A percentile compares a stretch with the other conserved stretches of the same genome.
Conservation (phyloP, 78 protist genomes). For the Dictyostelium citrinum region DNA sequence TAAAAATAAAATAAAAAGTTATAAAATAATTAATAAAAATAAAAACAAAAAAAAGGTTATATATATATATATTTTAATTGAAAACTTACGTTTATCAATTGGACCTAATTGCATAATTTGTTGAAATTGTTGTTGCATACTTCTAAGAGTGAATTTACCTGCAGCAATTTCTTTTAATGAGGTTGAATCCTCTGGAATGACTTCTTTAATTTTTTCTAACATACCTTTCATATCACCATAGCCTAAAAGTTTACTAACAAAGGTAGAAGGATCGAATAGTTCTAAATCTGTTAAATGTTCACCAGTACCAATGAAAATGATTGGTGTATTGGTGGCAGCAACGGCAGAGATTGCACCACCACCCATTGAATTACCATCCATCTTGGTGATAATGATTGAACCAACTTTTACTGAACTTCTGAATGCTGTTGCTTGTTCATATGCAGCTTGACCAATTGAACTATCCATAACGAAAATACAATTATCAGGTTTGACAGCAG, state of each 20-base stretch:
- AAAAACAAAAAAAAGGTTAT: slow-evolving; percentile 36
- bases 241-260: slow-evolving; percentile 95
- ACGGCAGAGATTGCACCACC: slow-evolving; percentile 98
- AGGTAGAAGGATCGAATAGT: slow-evolving; percentile 87
- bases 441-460: slow-evolving; percentile 97
- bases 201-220: slow-evolving; percentile 81
- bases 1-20: too few species aligned
- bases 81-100: slow-evolving; percentile 74
- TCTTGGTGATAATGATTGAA: slow-evolving; percentile 97
- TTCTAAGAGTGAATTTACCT: slow-evolving; percentile 94
- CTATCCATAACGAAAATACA: slow-evolving; percentile 98
- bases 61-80: too few species aligned
- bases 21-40: too few species aligned
- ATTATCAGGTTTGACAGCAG: slow-evolving; percentile 94
- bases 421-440: slow-evolving; percentile 94
- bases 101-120: slow-evolving; percentile 93
- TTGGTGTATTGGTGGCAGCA: slow-evolving; percentile 96
- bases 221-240: slow-evolving; percentile 91
- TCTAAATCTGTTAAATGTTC: slow-evolving; percentile 94
- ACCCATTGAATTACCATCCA: slow-evolving; percentile 99
- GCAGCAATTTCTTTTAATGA: slow-evolving; percentile 18
- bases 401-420: slow-evolving; percentile 85
- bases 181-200: slow-evolving; percentile 52
- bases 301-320: slow-evolving; percentile 96
- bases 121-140: slow-evolving; percentile 96